These are phyloP conservation scores for Rubus idaeus DNA, from an alignment of 306 rosid species.

Conservation along the genomic window DNA sequence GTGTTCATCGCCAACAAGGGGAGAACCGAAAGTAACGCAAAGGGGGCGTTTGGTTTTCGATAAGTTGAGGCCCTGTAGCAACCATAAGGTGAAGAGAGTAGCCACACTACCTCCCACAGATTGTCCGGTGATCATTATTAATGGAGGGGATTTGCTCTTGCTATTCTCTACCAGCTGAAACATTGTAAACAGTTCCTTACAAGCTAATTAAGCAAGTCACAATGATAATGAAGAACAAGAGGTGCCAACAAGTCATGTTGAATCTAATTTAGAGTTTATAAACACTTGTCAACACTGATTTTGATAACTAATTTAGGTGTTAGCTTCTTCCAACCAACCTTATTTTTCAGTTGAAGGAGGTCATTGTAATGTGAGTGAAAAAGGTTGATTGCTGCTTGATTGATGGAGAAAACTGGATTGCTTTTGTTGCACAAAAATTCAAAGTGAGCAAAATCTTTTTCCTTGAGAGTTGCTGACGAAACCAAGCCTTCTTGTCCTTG, in stretches of 20 bases:
- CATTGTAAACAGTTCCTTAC: constrained; percentile 20
- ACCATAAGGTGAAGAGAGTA: constrained; percentile 61
- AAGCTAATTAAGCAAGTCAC: neutral
- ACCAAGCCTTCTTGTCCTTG: constrained; percentile 12
- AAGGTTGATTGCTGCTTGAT: constrained; percentile 30
- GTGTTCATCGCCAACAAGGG: constrained; percentile 48
- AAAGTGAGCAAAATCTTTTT: constrained; percentile 26
- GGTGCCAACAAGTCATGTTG: neutral
- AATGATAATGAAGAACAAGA: neutral
- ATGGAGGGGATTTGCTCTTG: neutral
- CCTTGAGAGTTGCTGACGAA: constrained; percentile 25
- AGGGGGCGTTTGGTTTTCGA: constrained; percentile 46
- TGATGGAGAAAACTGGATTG: constrained; percentile 29
- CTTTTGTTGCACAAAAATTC: constrained; percentile 39
- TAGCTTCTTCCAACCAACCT: constrained; percentile 27
- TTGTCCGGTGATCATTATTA: constrained; percentile 64
- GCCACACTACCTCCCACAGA: constrained; percentile 70
- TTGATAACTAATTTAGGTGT: neutral
- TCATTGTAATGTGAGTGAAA: neutral
- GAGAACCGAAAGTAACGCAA: constrained; percentile 79
- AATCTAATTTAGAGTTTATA: neutral
- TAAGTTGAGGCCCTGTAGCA: constrained; percentile 32
- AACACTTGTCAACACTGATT: neutral
- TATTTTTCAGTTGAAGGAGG: constrained; percentile 29
- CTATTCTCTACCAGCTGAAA: neutral